Base-by-base conservation (phyloP, 169 alveolate genomes). In the Eimeria praecox region DNA sequence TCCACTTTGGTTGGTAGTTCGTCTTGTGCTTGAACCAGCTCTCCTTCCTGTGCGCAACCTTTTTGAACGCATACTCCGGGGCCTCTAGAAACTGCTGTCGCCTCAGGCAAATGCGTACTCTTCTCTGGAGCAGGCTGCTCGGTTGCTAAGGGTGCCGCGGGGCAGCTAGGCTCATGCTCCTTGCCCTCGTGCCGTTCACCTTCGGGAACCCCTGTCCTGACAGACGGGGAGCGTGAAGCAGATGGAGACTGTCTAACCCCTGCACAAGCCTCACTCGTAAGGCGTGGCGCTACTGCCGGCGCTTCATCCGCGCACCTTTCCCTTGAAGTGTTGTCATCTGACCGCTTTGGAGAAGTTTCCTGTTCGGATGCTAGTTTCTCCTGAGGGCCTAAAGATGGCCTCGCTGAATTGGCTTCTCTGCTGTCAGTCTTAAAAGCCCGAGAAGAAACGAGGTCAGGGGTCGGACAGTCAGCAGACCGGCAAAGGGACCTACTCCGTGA, bases 391-490 rank as follows among this genome's bases (percentile, higher is more conserved):
- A 87, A 33, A 87, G 82, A 59, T 1, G 9, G 82, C 27, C 94
- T 64, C 46, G 82, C 66, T 77, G 71, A 59, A 42, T 27, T 42
- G 18, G 64, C 38, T 64, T 69, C 94, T 62, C 30, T 64, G 83
- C 64, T 62, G 80, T 64, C 94, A 40, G 78, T 56, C 9, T 64
- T 64, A 54, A 46, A 38, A 8, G 94, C 52, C 38, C 64, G 80
- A 33, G 94, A 87, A 44, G 94, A 87, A 49, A 64, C 78, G 33
- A 87, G 94, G 64, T 87, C 94, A 22, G 94, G 94, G 71, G 94
- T 87, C 30, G 94, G 94, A 35, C 94, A 64, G 64, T 87, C 94
- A 24, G 94, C 94, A 27, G 94, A 87, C n/a, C 83, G 94, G 46
- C 83, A 87, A 9, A 52, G 46, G 6, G 94, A 62, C 42, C 66